Base-by-base conservation (phyloP, 495 filamentous ascomycete species). In the Penicillium parvum region DNA sequence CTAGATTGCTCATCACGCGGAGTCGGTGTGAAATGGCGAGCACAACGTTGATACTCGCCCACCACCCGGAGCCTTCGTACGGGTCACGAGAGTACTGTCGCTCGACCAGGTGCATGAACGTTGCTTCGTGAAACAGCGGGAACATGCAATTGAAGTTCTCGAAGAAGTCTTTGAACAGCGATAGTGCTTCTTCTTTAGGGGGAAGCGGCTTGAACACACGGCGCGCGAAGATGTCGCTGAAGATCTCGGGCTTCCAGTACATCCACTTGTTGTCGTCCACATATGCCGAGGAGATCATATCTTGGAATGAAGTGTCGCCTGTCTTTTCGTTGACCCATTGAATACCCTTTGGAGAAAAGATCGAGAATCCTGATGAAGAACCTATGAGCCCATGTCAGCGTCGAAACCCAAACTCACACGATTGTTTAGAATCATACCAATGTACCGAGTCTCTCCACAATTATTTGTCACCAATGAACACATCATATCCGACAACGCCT, bases 281-380 rank as follows among this genome's bases (percentile, higher is more conserved):
- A 12, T 83, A 84, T 2, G 83, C 79, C 29, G 83, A 79, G 1
- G 86, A 84, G 20, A 98, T 94, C 92, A 97, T 97, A 22, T 90
- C 82, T 64, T 95, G 88, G 63, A 98, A 98, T 0, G 89, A 94
- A 9, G 64, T 82, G 54, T 98, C 94, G 12, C 92, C 92, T 29
- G 90, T 96, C 69, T 95, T 97, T 49, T 96, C 86, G 52, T 96
- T 98, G 34, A 98, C 91, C 92, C 92, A 98, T 63, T 96, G 86
- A 35, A 98, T 92, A 38, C 92, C 92, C 60, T 95, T 96, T 11
- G 92, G 92, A 3, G 90, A 96, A 69, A 95, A 94, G 45, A 98
- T 98, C 22, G 92, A 97, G 65, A 96, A 98, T 1, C 92, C 94
- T 3, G 92, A 98, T 0, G 94, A 97, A 1, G 90, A 96, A 22